Percentiles rank a stretch among this genome's conserved stretches.
Conservation (phyloP, 345 rosid genomes). For the Mercurialis annua region DNA sequence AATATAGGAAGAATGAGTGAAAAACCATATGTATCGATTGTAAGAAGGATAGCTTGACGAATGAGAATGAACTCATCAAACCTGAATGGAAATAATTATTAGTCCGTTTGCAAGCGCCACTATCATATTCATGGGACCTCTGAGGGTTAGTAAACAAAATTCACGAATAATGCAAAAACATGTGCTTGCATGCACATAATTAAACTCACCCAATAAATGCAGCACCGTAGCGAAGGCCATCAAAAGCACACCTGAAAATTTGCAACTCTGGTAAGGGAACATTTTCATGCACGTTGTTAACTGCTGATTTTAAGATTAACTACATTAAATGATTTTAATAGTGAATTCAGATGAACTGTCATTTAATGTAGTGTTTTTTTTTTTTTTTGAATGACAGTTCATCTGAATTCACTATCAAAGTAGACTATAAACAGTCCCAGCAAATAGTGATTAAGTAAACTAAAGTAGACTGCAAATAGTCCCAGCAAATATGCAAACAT, state of each 20-base stretch:
- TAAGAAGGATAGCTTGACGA: conserved; percentile 86
- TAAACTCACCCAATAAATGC: conserved; percentile 88
- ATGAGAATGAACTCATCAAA: conserved; percentile 84
- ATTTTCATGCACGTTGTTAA: not conserved
- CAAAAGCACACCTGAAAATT: conserved; percentile 83
- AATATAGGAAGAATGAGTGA: conserved; percentile 72
- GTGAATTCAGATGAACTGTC: not conserved
- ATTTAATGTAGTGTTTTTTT: too few relatives aligned
- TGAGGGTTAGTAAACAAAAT: not conserved
- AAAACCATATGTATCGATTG: conserved; percentile 85
- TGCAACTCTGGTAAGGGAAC: conserved; percentile 4
- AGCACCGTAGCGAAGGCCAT: conserved; percentile 92
- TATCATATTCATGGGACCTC: not conserved
- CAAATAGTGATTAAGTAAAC: not conserved
- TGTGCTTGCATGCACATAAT: not conserved
- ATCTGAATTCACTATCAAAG: not conserved
- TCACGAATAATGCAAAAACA: not conserved
- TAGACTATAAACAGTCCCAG: too few relatives aligned
- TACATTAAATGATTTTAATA: not conserved
- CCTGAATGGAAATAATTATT: conserved; percentile 42
- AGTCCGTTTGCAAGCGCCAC: not conserved
- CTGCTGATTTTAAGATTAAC: not conserved
- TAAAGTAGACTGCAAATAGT: not conserved
- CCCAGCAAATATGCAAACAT: not conserved
- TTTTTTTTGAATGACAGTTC: too few relatives aligned